Conservation (phyloP, 2,329 filamentous ascomycete species). For the Leptographium wingfieldii region DNA sequence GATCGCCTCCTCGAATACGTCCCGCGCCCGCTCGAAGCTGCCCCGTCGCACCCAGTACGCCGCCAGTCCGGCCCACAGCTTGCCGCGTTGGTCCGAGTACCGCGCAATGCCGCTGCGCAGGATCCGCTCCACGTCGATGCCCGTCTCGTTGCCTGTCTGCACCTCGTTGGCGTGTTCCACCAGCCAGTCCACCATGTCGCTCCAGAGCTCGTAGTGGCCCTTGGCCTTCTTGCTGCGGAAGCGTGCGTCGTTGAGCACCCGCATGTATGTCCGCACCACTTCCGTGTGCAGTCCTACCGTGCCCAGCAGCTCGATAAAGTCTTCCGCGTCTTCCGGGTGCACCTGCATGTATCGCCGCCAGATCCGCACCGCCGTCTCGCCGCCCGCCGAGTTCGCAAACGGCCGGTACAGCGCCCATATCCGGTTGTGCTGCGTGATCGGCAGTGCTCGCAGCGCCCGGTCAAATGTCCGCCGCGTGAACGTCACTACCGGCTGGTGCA, state of each 20-base stretch:
- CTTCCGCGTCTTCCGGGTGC: constrained; percentile 87
- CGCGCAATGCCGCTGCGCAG: constrained; percentile 81
- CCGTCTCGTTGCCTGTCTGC: constrained; percentile 64
- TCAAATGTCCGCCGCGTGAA: constrained; percentile 81
- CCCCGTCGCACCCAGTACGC: constrained; percentile 94
- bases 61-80: constrained; percentile 86
- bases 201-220: constrained; percentile 94
- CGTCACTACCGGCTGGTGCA: constrained; percentile 85
- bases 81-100: constrained; percentile 88
- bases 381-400: constrained; percentile 83
- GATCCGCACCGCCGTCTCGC: constrained; percentile 80
- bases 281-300: constrained; percentile 79
- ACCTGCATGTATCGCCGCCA: constrained; percentile 97
- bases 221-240: constrained; percentile 91
- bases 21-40: constrained; percentile 82
- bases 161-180: constrained; percentile 84
- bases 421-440: constrained; percentile 87
- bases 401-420: constrained; percentile 88
- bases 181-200: constrained; percentile 88
- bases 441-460: constrained; percentile 77
- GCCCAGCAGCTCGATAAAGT: constrained; percentile 81
- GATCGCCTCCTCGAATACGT: constrained; percentile 91
- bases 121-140: constrained; percentile 84
- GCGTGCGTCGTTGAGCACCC: constrained; percentile 76
- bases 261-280: constrained; percentile 81